Base-by-base conservation (phyloP, 129 eudicot species). In the Flaveria bidentis region DNA sequence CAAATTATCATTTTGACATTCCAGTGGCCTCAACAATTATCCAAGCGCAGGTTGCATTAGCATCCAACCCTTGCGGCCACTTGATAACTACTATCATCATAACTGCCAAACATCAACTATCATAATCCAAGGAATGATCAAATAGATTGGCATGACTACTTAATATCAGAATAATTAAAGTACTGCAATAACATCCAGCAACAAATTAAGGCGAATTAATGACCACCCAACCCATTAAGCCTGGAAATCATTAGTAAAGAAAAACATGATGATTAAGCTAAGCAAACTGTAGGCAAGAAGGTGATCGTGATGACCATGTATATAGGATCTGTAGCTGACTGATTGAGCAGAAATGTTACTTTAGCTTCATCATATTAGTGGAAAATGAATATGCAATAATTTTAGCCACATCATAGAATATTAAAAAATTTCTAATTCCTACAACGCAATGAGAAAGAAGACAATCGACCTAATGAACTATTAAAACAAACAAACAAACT, bases 281-380 rank as follows among this genome's bases (percentile, higher is more conserved):
- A 42, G 17, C 5, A 67, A 75, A 23, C 45, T 15, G 33, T 64
- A 26, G 72, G 63, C 62, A 15, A 64, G 50, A 63, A 64, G 28
- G 51, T 12, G 49, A 52, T 16, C 14, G 25, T 4, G 26, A 47
- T 50, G 61, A 47, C 17, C 61, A 46, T 20, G 57, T 12, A 47
- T 28, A 26, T 28, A 71, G 2, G 45, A 75, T 46, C 17, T 14
- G 45, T 30, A 60, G 58, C 23, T 28, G 61, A 61, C 50, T 25
- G 18, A 74, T 58, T 74, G 69, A 74, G 18, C 60, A 75, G 70
- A 12, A 62, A 26, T 9, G 18, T 45, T 75, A 52, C 23, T 75
- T 9, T 67, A 39, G 68, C 9, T 67, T 50, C 25, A 13, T 9
- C 7, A 18, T 66, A 52, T 55, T 33, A 30, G 23, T 28, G n/a